A percentile compares a stretch with the other conserved stretches of the same genome.
Conservation (phyloP, 176 grass and related monocot genomes). For the Ampelocalamus luodianensis region DNA sequence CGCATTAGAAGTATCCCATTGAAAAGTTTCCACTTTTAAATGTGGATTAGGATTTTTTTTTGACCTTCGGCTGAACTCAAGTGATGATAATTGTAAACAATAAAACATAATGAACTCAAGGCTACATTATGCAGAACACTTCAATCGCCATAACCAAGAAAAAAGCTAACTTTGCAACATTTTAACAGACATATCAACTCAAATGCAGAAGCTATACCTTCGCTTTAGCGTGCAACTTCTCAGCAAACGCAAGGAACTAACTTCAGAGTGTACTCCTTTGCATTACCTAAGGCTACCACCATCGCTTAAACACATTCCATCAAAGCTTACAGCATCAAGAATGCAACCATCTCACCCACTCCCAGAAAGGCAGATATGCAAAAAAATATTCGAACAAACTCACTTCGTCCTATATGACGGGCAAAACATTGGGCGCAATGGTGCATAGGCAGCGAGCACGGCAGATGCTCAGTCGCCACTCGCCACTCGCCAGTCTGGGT, state of each 20-base stretch:
- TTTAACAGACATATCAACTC: conserved; percentile 18
- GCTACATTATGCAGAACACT: too few relatives aligned
- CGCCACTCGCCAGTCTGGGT: too few relatives aligned
- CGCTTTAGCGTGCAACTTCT: conserved; percentile 78
- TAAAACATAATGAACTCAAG: too few relatives aligned
- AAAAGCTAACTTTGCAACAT: background rate
- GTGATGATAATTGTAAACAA: too few relatives aligned
- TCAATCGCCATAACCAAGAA: too few relatives aligned
- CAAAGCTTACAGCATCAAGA: conserved; percentile 17
- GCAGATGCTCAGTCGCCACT: too few relatives aligned
- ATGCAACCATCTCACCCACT: background rate
- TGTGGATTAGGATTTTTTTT: background rate
- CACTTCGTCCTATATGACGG: conserved; percentile 97
- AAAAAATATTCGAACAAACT: conserved; percentile 8
- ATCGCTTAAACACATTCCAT: conserved; percentile 58
- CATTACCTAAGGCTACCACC: conserved; percentile 72
- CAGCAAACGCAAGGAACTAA: conserved; percentile 73
- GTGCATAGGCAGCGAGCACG: too few relatives aligned
- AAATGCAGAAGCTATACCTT: conserved; percentile 48
- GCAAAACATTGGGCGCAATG: conserved; percentile 51
- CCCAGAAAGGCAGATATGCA: background rate
- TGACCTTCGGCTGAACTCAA: too few relatives aligned
- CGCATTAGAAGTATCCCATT: too few relatives aligned
- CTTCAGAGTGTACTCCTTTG: conserved; percentile 92
- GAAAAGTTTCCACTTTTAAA: background rate